Conservation (phyloP, 2,329 filamentous ascomycete genomes). For the Botrytis hyacinthi region DNA sequence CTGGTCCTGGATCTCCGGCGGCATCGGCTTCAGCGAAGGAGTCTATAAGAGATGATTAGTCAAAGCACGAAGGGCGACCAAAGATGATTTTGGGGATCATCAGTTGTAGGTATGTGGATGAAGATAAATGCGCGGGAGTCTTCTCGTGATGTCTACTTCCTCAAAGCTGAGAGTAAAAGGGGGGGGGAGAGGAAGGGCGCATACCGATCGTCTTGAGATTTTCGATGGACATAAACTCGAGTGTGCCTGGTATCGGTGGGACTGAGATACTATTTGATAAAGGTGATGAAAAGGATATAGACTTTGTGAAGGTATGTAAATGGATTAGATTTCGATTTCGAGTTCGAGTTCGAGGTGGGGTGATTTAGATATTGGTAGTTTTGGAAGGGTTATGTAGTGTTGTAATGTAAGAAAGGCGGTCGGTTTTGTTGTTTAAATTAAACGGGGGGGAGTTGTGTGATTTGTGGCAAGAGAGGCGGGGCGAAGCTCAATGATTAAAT, state of each 20-base stretch:
- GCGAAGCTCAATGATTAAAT: not conserved
- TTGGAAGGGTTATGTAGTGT: constrained; percentile 5
- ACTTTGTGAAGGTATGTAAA: constrained; percentile 25
- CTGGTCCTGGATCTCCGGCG: constrained; percentile 22
- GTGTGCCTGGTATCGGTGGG: constrained; percentile 54
- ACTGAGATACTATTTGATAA: constrained; percentile 16
- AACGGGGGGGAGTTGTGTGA: not conserved
- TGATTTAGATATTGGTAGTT: constrained; percentile 22
- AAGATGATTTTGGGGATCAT: not conserved
- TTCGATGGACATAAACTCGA: constrained; percentile 98
- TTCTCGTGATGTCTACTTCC: not conserved
- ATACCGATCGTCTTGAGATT: constrained; percentile 94
- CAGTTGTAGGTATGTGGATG: not conserved
- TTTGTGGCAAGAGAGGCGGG: constrained; percentile 4
- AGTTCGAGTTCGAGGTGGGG: constrained; percentile 30
- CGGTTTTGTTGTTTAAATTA: constrained; percentile 2
- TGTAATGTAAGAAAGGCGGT: not conserved
- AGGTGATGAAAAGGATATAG: not conserved
- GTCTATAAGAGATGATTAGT: constrained; percentile 18
- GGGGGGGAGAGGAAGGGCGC: constrained; percentile 37
- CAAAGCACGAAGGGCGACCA: not conserved
- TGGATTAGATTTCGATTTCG: constrained; percentile 20
- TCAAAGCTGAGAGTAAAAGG: not conserved
- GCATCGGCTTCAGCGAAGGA: constrained; percentile 23
- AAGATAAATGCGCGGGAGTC: not conserved